Evolutionary conservation across 2,329 filamentous ascomycete species (phyloP), one percentile per base, ranked within the genome.

Genomic region (Venturia effusa): DNA sequence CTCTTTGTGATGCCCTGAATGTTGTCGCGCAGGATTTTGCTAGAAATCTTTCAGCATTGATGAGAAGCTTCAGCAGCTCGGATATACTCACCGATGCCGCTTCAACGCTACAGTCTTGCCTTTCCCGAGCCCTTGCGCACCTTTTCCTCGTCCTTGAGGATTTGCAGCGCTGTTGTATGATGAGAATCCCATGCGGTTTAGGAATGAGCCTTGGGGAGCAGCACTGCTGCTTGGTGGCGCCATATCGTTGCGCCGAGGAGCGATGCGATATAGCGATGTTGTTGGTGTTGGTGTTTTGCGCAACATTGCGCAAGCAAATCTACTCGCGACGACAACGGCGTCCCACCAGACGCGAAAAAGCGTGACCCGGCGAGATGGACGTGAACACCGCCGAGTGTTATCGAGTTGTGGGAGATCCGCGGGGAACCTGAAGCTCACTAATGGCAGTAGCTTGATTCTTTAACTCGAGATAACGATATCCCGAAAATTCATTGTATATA

Each of bases 1-100:
- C 70, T 68, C 24, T 74, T 74, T 0, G 73, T 74, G 19, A 76
- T 68, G 1, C 71, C 72, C 8, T 68, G 64, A 7, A 76, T 73
- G 1, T 66, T 74, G 30, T 75, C 74, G 13, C 70, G 65, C 1
- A 69, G 69, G 0, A 74, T 55, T 57, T 73, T 75, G 57, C 72
- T 75, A 34, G 1, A 34, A 4, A n/a, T 24, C 34, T 41, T 60
- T 39, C 13, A 57, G 43, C n/a, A 22, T 11, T 4, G n/a, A 15
- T 27, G 8, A 6, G 15, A 4, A 54, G 10, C 41, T n/a, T 48
- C n/a, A n/a, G 6, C 24, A 40, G 24, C 8, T 5, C n/a, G 24
- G 22, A 19, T n/a, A 13, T 24, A 51, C 19, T 1, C 37, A 64
- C 62, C 55, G 51, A 40, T 64, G 62, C 10, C 62, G 32, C 15